phyloP scores from a whole-genome alignment of 441 rosid species.

The Arabidopsis lyrata region DNA sequence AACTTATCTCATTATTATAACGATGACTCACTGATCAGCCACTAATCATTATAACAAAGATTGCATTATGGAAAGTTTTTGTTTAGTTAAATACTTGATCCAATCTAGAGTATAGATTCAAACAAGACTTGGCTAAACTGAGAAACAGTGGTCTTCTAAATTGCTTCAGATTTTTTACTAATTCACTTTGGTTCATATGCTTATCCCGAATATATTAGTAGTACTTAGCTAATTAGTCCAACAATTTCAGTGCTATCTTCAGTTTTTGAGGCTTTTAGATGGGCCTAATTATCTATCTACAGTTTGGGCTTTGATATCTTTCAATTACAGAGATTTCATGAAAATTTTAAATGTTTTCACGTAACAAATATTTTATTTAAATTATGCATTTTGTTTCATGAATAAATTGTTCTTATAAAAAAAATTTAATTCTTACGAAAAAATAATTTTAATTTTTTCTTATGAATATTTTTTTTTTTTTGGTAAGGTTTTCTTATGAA shows the following conservation, averaged over 20 bases:
- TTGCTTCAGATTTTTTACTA: too few relatives aligned
- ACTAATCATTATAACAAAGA: constrained; percentile 24
- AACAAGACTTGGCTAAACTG: not conserved
- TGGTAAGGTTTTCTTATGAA: too few relatives aligned
- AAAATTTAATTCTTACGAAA: too few relatives aligned
- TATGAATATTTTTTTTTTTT: too few relatives aligned
- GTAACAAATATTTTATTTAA: too few relatives aligned
- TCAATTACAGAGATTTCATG: not conserved
- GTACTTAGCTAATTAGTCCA: not conserved
- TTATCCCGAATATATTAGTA: too few relatives aligned
- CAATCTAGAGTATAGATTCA: not conserved
- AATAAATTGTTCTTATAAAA: too few relatives aligned
- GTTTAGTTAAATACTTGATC: not conserved
- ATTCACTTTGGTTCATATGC: too few relatives aligned
- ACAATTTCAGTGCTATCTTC: not conserved
- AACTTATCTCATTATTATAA: constrained; percentile 16
- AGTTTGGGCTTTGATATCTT: not conserved
- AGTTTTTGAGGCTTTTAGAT: not conserved
- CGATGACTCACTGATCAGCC: constrained; percentile 25
- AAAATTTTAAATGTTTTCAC: too few relatives aligned
- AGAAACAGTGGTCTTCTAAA: not conserved
- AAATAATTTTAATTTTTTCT: too few relatives aligned
- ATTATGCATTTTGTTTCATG: too few relatives aligned
- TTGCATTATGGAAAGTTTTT: not conserved
- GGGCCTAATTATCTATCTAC: not conserved